These are phyloP conservation scores for Neofusicoccum sp. DNA, from an alignment of 2,329 filamentous ascomycete species.

Conservation along the genomic window DNA sequence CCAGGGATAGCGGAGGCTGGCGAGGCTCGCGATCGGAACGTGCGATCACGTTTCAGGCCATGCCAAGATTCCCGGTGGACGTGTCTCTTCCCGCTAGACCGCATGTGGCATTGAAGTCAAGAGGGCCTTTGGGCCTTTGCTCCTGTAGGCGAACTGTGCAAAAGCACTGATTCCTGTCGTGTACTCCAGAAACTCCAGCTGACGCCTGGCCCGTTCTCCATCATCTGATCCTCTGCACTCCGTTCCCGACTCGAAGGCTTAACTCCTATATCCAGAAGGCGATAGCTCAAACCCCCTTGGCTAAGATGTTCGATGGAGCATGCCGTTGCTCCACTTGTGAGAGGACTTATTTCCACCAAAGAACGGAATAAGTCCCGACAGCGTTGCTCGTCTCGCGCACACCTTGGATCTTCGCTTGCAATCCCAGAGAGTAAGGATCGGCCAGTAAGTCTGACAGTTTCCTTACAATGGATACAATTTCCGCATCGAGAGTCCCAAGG, in stretches of 20 bases:
- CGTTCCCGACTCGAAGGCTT: not conserved
- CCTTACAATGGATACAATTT: constrained; percentile 36
- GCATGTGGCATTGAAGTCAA: not conserved
- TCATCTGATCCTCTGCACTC: not conserved
- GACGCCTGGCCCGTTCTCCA: not conserved
- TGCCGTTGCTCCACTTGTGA: not conserved
- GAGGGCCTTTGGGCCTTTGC: not conserved
- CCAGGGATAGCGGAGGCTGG: not conserved
- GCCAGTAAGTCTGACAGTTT: constrained; percentile 34
- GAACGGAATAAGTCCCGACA: constrained; percentile 9
- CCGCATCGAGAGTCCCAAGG: constrained; percentile 20
- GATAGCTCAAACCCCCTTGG: no score
- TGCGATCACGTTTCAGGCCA: not conserved
- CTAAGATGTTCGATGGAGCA: not conserved
- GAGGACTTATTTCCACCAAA: constrained; percentile 11
- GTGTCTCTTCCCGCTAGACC: not conserved
- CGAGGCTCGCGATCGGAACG: not conserved
- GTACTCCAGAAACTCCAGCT: not conserved
- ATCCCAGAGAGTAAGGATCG: constrained; percentile 37
- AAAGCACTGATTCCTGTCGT: not conserved
- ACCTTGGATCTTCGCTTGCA: constrained; percentile 25
- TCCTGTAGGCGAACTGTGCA: not conserved
- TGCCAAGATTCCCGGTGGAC: not conserved
- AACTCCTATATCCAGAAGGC: not conserved
- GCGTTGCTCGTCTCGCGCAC: constrained; percentile 19